Evolutionary conservation across 257 asterid species (phyloP).

Genomic region (Nicotiana tomentosiformis): DNA sequence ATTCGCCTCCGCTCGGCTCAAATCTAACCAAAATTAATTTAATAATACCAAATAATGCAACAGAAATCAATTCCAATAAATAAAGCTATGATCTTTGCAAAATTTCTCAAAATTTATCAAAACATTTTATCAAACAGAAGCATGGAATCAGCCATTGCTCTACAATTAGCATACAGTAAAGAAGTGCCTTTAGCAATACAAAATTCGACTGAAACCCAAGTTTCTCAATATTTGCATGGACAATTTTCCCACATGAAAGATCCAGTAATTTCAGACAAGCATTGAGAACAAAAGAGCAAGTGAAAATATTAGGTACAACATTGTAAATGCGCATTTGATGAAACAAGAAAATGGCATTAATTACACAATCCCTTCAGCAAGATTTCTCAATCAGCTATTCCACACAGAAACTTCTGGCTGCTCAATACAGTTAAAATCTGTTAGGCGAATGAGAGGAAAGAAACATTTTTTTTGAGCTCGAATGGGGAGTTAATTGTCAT

Average conservation of each 20-base stretch:
- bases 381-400: constrained; percentile 48
- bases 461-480: no score
- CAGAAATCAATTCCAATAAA: no score
- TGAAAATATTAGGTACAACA: constrained; percentile 39
- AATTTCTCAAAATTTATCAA: no score
- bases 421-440: constrained; percentile 26
- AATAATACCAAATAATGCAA: no score
- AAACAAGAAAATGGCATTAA: constrained; percentile 49
- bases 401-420: constrained; percentile 28
- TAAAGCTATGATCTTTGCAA: no score
- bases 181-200: constrained; percentile 38
- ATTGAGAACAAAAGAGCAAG: constrained; percentile 59
- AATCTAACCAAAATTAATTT: no score
- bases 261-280: constrained; percentile 38
- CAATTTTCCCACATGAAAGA: constrained; percentile 35
- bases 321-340: constrained; percentile 36
- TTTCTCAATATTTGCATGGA: constrained; percentile 43
- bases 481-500: no score
- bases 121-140: constrained; percentile 47
- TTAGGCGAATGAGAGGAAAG: constrained; percentile 35
- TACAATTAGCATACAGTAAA: constrained; percentile 56
- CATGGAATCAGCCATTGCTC: constrained; percentile 30
- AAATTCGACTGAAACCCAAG: constrained; percentile 42
- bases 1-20: no score
- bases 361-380: constrained; percentile 46